Evolutionary conservation across 345 rosid species (phyloP).

Genomic region (Streptanthus diversifolius): DNA sequence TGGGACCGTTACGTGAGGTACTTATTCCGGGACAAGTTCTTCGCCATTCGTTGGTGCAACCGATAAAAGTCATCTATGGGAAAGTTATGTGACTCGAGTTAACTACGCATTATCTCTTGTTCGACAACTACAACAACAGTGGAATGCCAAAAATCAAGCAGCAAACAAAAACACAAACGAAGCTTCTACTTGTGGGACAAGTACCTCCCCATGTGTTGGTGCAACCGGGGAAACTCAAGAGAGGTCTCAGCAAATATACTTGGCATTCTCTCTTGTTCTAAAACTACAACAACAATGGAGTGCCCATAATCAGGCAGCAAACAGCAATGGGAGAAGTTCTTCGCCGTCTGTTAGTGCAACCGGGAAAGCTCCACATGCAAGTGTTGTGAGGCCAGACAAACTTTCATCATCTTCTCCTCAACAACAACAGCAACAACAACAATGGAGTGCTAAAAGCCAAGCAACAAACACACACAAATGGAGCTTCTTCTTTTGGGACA

Average conservation of each 20-base stretch:
- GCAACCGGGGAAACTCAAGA: background rate
- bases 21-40: too few species aligned
- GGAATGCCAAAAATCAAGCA: background rate
- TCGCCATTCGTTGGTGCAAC: too few species aligned
- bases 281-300: background rate
- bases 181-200: background rate
- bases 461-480: background rate
- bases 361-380: too few species aligned
- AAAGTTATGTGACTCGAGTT: too few species aligned
- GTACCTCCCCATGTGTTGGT: background rate
- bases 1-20: background rate
- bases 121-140: background rate
- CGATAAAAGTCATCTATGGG: too few species aligned
- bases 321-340: background rate
- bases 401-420: background rate
- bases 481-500: background rate
- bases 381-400: too few species aligned
- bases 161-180: constrained; percentile 23
- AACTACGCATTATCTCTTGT: background rate
- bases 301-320: background rate
- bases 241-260: background rate
- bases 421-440: background rate
- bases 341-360: background rate
- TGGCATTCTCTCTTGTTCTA: too few species aligned
- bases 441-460: background rate